phyloP scores from a whole-genome alignment of 495 filamentous ascomycete genomes.

The Aspergillus mulundensis region DNA sequence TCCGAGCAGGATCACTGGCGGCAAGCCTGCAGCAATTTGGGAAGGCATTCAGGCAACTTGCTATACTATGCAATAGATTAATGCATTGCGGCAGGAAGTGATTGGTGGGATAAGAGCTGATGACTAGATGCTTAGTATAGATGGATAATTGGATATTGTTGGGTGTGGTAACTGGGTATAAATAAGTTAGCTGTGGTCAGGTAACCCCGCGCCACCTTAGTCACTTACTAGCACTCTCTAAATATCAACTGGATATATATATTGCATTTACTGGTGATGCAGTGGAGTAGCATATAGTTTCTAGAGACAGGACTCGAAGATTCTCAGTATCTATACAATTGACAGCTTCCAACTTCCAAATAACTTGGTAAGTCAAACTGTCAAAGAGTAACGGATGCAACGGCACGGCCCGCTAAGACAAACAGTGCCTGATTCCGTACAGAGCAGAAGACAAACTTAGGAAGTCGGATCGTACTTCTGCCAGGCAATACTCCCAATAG shows the following conservation, averaged over 20 bases:
- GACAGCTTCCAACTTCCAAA: too few relatives aligned
- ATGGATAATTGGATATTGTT: not conserved
- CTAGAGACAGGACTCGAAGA: too few relatives aligned
- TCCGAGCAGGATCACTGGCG: not conserved
- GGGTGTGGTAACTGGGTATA: too few relatives aligned
- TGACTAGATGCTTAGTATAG: not conserved
- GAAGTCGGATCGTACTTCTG: slow-evolving; percentile 5
- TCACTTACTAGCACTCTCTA: too few relatives aligned
- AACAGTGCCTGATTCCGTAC: slow-evolving; percentile 5
- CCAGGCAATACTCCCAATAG: not conserved
- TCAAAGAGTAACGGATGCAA: not conserved
- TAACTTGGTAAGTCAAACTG: not conserved
- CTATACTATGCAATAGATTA: not conserved
- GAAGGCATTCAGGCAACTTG: not conserved
- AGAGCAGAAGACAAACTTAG: not conserved
- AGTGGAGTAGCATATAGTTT: too few relatives aligned
- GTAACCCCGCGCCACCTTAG: too few relatives aligned
- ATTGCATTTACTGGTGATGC: too few relatives aligned
- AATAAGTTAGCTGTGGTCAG: too few relatives aligned
- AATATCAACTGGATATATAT: too few relatives aligned
- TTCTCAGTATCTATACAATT: too few relatives aligned
- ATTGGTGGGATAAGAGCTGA: not conserved
- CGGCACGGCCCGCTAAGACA: slow-evolving; percentile 15
- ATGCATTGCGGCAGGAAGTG: not conserved
- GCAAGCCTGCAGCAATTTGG: not conserved